Base-by-base conservation (phyloP, 169 alveolate species). In the Cryptosporidium sp. region DNA sequence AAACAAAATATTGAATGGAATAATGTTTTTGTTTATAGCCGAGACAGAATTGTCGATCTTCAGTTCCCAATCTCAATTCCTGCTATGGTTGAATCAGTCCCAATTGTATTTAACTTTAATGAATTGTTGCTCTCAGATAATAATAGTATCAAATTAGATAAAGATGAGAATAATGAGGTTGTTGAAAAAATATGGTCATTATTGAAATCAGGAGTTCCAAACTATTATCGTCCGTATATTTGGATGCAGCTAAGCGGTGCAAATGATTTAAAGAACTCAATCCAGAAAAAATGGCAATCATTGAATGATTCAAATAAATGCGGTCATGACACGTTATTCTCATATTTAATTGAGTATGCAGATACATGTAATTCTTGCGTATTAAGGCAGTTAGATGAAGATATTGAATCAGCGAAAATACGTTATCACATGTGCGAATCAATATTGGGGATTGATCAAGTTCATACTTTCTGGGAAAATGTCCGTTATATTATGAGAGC, bases 211-310 rank as follows among this genome's bases (percentile, higher is more conserved):
- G 89, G 89, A 21, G 68, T 80, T 1, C 89, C 89, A 62, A 80
- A 80, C 23, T 80, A 80, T 48, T 80, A 80, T 26, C 89, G 89
- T 37, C 89, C 89, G 39, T 80, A 80, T 44, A 35, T 80, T 42
- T 80, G 89, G 89, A 80, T 80, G 89, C 89, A 80, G 45, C 31
- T 80, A 44, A 80, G 89, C 62, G 89, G 89, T 42, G 89, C 89
- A 44, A 62, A 80, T 42, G 89, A 80, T 62, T 80, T 80, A 23
- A 80, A 80, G 35, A 65, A 80, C 21, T 39, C 73, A 23, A 42
- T 80, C 8, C 60, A 80, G 26, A 80, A 51, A 37, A 80, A 80
- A 53, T 80, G 89, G 89, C 73, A 65, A 42, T 80, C 89, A 2
- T 80, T 80, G 31, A 80, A 80, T 60, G 89, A 80, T 62, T 60